Evolutionary conservation across 371 early-diverging fungal genomes (phyloP).

Genomic region (Synchytrium microbalum): DNA sequence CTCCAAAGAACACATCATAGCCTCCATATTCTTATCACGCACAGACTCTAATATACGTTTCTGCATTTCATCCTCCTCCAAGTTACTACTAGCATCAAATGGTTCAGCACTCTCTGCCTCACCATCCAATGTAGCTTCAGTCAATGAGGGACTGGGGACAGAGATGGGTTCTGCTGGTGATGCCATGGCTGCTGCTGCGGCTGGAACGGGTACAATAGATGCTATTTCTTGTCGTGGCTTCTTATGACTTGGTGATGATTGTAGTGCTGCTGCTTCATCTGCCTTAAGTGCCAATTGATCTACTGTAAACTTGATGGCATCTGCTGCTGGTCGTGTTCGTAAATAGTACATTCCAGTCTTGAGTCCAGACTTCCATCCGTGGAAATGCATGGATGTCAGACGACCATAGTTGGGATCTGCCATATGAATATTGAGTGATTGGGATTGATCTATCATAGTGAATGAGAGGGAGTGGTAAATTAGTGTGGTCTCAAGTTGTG

Average conservation of each 20-base stretch:
- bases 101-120: too few relatives aligned
- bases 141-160: background rate
- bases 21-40: background rate
- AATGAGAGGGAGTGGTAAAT: conserved; percentile 3
- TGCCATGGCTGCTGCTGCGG: background rate
- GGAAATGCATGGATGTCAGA: conserved; percentile 98
- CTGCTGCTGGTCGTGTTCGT: conserved; percentile 93
- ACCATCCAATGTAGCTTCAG: background rate
- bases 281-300: conserved; percentile 36
- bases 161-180: background rate
- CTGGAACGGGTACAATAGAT: background rate
- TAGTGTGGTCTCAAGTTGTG: background rate
- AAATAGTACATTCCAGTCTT: conserved; percentile 99
- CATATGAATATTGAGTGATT: conserved; percentile 96
- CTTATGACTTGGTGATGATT: background rate
- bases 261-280: background rate
- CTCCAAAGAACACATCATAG: background rate
- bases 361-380: conserved; percentile 97
- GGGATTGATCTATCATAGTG: conserved; percentile 80
- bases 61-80: background rate
- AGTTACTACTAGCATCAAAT: background rate
- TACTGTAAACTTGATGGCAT: conserved; percentile 95
- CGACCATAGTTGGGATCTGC: conserved; percentile 87
- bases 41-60: background rate
- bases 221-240: background rate